Conservation (phyloP, 129 eudicot genomes). For the Chrysanthemum seticuspe region DNA sequence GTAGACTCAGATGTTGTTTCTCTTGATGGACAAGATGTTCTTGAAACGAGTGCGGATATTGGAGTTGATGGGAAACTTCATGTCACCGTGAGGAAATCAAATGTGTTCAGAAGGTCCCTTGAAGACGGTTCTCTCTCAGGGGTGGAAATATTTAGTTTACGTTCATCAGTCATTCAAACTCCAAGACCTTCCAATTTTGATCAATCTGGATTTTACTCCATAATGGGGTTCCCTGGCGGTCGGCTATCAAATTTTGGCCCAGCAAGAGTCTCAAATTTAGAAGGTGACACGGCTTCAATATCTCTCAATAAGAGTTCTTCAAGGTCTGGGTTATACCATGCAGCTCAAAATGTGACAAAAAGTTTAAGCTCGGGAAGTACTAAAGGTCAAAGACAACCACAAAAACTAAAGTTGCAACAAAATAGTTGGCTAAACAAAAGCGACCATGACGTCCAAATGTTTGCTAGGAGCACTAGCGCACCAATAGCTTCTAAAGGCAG, state of each 20-base stretch:
- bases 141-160: conserved; percentile 51
- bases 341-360: conserved; percentile 17
- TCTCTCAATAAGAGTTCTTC: not conserved
- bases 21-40: conserved; percentile 39
- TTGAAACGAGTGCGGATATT: conserved; percentile 44
- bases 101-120: conserved; percentile 32
- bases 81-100: conserved; percentile 51
- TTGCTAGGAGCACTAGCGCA: conserved; percentile 37
- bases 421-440: not conserved
- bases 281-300: conserved; percentile 18
- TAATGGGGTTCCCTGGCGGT: conserved; percentile 36
- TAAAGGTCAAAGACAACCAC: conserved; percentile 1
- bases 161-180: conserved; percentile 49
- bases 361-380: conserved; percentile 18
- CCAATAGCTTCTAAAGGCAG: conserved; percentile 30
- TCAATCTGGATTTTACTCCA: conserved; percentile 44
- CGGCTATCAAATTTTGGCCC: conserved; percentile 21
- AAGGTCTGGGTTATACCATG: conserved; percentile 18
- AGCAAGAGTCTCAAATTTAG: conserved; percentile 25
- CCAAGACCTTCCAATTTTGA: conserved; percentile 53
- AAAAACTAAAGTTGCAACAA: conserved; percentile 10
- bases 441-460: conserved; percentile 24
- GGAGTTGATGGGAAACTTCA: conserved; percentile 56
- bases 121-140: conserved; percentile 43
- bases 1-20: conserved; percentile 58